Percentiles rank a stretch among this genome's conserved stretches.
phyloP scores from a whole-genome alignment of 805 yeast genomes.

The Blastobotrys parvus region DNA sequence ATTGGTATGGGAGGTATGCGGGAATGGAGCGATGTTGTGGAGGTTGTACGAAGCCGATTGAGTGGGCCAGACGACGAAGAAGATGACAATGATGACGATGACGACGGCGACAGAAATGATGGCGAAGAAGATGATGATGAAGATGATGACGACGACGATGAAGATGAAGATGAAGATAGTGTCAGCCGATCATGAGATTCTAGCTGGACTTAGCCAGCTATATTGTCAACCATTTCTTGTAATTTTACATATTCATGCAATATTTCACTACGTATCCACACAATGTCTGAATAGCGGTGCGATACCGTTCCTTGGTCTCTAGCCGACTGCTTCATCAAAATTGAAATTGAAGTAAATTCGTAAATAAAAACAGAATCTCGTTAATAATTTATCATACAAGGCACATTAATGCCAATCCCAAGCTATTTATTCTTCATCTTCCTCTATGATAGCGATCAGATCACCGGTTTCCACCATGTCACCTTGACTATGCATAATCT shows the following conservation, averaged over 20 bases:
- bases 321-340: not conserved
- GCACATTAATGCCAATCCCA: too few species aligned
- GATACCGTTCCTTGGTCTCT: not conserved
- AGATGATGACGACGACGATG: constrained; percentile 13
- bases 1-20: constrained; percentile 99
- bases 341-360: not conserved
- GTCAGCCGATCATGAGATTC: too few species aligned
- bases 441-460: constrained; percentile 70
- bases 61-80: constrained; percentile 25
- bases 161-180: constrained; percentile 2
- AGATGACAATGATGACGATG: constrained; percentile 22
- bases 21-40: constrained; percentile 94
- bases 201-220: too few species aligned
- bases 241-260: too few species aligned
- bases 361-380: too few species aligned
- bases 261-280: not conserved
- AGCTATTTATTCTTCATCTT: constrained; percentile 1
- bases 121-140: constrained; percentile 10
- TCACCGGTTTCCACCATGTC: constrained; percentile 98
- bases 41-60: constrained; percentile 47
- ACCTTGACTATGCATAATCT: constrained; percentile 64
- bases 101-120: constrained; percentile 10
- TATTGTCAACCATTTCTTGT: too few species aligned
- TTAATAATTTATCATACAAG: too few species aligned
- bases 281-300: not conserved